Evolutionary conservation across 2,329 filamentous ascomycete species (phyloP).

Genomic region (Balansia obtecta): DNA sequence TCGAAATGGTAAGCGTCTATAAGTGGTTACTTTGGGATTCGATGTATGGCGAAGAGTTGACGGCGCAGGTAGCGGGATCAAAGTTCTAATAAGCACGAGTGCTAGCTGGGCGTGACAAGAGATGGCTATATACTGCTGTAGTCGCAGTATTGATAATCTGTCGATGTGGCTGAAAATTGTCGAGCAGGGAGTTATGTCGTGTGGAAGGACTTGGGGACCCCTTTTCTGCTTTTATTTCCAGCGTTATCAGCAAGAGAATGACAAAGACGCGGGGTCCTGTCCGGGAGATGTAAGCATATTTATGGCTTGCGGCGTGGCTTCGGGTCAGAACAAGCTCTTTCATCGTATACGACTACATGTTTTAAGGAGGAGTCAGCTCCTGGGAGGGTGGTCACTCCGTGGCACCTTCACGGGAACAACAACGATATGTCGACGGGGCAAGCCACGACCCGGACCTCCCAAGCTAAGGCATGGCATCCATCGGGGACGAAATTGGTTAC

Average conservation of each 20-base stretch:
- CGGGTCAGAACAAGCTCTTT: background rate
- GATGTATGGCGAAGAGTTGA: background rate
- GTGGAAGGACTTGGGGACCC: background rate
- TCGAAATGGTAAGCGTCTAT: background rate
- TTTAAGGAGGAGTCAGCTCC: conserved; percentile 4
- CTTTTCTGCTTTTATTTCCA: background rate
- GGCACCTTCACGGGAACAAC: background rate
- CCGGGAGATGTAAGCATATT: background rate
- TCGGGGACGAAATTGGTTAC: conserved; percentile 1
- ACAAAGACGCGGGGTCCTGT: background rate
- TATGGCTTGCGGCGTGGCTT: conserved; percentile 2
- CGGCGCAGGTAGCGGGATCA: background rate
- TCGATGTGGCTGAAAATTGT: background rate
- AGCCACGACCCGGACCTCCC: background rate
- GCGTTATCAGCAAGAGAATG: background rate
- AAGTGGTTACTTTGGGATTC: background rate
- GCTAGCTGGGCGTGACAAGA: background rate
- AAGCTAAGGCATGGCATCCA: background rate
- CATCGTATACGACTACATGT: background rate
- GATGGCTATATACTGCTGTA: background rate
- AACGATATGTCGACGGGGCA: background rate
- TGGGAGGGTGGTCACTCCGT: conserved; percentile 1
- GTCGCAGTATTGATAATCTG: background rate
- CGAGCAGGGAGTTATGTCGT: background rate
- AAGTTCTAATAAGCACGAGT: background rate